phyloP scores from a whole-genome alignment of 2,329 filamentous ascomycete genomes.

The Cryphonectria nitschkei region DNA sequence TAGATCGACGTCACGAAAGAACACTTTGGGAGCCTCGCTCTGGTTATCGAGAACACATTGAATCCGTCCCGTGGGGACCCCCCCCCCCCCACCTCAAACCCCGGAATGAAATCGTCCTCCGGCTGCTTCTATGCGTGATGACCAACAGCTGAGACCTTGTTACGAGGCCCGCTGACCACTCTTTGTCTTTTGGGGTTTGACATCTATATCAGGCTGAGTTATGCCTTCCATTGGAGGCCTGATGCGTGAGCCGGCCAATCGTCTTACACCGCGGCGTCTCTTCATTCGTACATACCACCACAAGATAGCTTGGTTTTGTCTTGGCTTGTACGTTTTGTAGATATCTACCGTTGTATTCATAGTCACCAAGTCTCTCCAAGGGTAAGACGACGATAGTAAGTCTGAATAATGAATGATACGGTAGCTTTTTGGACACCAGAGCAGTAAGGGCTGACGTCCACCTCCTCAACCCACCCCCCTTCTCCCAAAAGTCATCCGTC shows the following conservation, averaged over 20 bases:
- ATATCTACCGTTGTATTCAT: neutral
- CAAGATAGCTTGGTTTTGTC: neutral
- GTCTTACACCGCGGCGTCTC: constrained; percentile 31
- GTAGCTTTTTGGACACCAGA: neutral
- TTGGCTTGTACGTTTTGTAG: neutral
- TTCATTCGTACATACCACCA: constrained; percentile 25
- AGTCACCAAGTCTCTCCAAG: neutral
- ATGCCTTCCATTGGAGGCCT: neutral
- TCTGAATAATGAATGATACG: neutral
- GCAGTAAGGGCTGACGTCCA: neutral
- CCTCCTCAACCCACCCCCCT: neutral
- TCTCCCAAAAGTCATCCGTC: neutral
- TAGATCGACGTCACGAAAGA: constrained; percentile 1
- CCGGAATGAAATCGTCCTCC: neutral
- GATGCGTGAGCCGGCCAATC: constrained; percentile 11
- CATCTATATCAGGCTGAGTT: neutral
- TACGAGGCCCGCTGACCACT: neutral
- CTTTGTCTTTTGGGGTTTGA: neutral
- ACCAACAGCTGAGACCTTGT: neutral
- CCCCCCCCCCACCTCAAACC: no score
- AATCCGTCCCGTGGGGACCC: no score
- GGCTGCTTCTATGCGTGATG: neutral
- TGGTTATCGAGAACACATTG: neutral
- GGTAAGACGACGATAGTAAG: neutral
- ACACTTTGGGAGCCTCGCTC: neutral